Evolutionary conservation across 2,329 filamentous ascomycete species (phyloP), one percentile per base, ranked within the genome.

Genomic region (Tolypocladium sp.): DNA sequence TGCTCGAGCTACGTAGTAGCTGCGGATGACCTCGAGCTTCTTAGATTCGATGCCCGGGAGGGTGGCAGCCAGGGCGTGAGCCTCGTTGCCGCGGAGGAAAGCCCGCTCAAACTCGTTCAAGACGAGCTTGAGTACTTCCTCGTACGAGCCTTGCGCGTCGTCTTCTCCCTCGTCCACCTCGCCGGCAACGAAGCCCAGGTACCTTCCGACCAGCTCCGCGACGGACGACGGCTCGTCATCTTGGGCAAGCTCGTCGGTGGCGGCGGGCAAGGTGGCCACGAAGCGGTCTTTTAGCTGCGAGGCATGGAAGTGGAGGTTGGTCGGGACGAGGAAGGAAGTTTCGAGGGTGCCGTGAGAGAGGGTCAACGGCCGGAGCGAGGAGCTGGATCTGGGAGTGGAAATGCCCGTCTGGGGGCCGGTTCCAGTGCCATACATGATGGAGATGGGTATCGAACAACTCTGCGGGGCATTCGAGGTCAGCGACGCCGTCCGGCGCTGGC

Each of bases 141-240:
- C 86, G 73, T 94, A 96, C 53, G 91, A 93, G 63, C 91, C 92
- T 64, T 92, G 89, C 55, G 86, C 82, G 71, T 92, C 90, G 69
- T 97, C 93, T 71, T 97, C 94, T 59, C 91, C 92, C 68, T 95
- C 90, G 58, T 96, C 91, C 44, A 97, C 89, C 78, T 97, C 90
- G 63, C 84, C 80, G 64, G 93, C 92, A 62, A 97, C 84, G 72
- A 91, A 95, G 67, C 91, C 92, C 71, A 99, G 86, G 76, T 96
- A 99, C 73, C 93, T 86, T 62, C 91, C 92, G 38, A 99, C 91
- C 61, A 99, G 82, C 79, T 99, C 94, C 52, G 91, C 80, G 54
- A 92, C 86, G 30, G 95, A 99, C 42, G 94, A 97, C n/a, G 94
- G 94, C 80, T 99, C 95, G 68, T 99, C 94, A 80, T 99, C 95